Base-by-base conservation (phyloP, 2,329 filamentous ascomycete genomes). In the Aspergillus aculeatus region DNA sequence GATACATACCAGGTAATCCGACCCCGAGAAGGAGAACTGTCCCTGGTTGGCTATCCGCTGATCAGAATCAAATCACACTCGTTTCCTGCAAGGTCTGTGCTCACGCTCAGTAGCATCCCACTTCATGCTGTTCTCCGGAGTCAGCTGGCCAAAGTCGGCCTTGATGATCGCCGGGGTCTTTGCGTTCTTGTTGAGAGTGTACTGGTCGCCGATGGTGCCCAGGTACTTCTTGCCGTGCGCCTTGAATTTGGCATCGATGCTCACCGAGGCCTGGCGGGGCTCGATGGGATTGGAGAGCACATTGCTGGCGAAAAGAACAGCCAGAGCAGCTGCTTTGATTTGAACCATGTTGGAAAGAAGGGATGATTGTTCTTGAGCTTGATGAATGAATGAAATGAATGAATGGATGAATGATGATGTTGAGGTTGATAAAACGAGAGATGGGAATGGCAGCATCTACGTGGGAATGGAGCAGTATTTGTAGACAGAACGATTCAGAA, bases 91-190 rank as follows among this genome's bases (percentile, higher is more conserved):
- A 24, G 23, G 7, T 24, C 14, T 16, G 16, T 6, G 38, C 69
- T 52, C 21, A 71, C 69, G 84, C 78, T 91, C 85, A 44, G 80
- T 86, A 61, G 81, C 78, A 62, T 86, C 80, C 86, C 86, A 90
- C 78, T 86, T 84, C 75, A 87, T 84, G 5, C 81, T 82, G 70
- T 90, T 89, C 60, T 83, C 84, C 0, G 86, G 84, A 0, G 86
- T 88, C 35, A 88, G 77, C 71, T 85, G 81, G 44, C 87, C 87
- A 66, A 89, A 89, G 68, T 88, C 83, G 83, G 84, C 65, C n/a
- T 58, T 59, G 63, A 83, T 80, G 61, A 81, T 80, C 64, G 90
- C 84, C 72, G 38, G 38, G 38, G 38, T 44, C 38, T 44, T 44
- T 16, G 38, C 7, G 38, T 44, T 44, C 38, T 44, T 44, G 38